A percentile compares a stretch with the other conserved stretches of the same genome.
These are phyloP conservation scores for Cytospora chrysosperma DNA, from an alignment of 2,329 filamentous ascomycete genomes.

Conservation along the genomic window DNA sequence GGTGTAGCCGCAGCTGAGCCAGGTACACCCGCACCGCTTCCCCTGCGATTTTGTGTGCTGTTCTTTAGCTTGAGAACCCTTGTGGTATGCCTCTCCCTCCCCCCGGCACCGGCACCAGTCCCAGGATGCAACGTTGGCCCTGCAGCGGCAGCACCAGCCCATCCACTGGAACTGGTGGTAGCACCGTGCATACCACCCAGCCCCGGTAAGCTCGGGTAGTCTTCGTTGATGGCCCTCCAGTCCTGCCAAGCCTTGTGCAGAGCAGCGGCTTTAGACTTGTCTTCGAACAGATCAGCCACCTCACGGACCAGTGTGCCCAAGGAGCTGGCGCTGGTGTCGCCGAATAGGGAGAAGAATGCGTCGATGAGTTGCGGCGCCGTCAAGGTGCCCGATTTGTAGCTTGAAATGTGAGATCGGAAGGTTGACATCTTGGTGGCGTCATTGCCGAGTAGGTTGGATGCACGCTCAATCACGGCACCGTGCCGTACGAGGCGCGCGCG, in stretches of 20 bases:
- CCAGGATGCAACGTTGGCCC: slow-evolving; percentile 57
- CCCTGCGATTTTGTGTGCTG: slow-evolving; percentile 45
- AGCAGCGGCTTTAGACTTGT: slow-evolving; percentile 68
- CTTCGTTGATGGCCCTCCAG: slow-evolving; percentile 94
- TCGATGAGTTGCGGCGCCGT: slow-evolving; percentile 78
- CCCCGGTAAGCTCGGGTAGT: slow-evolving; percentile 85
- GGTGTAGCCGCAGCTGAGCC: slow-evolving; percentile 24
- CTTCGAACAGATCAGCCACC: slow-evolving; percentile 88
- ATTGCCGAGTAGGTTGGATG: slow-evolving; percentile 75
- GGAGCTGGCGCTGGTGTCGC: slow-evolving; percentile 72
- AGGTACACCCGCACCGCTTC: slow-evolving; percentile 35
- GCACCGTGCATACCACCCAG: slow-evolving; percentile 66
- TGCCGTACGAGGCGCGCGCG: slow-evolving; percentile 80
- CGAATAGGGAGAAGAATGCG: slow-evolving; percentile 80
- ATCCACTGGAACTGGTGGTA: slow-evolving; percentile 55
- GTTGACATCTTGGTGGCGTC: slow-evolving; percentile 70
- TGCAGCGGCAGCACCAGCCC: slow-evolving; percentile 59
- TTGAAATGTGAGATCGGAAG: slow-evolving; percentile 78
- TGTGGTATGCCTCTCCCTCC: slow-evolving; percentile 50
- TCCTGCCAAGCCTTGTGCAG: slow-evolving; percentile 88
- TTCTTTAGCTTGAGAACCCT: slow-evolving; percentile 60
- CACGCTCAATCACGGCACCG: slow-evolving; percentile 80
- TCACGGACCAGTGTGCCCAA: slow-evolving; percentile 89
- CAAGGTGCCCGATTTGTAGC: slow-evolving; percentile 69
- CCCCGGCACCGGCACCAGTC: slow-evolving; percentile 35